Evolutionary conservation across 768 basidiomycete species (phyloP), one percentile per base, ranked within the genome.

Genomic region (Boletus rufocinnamomeus): DNA sequence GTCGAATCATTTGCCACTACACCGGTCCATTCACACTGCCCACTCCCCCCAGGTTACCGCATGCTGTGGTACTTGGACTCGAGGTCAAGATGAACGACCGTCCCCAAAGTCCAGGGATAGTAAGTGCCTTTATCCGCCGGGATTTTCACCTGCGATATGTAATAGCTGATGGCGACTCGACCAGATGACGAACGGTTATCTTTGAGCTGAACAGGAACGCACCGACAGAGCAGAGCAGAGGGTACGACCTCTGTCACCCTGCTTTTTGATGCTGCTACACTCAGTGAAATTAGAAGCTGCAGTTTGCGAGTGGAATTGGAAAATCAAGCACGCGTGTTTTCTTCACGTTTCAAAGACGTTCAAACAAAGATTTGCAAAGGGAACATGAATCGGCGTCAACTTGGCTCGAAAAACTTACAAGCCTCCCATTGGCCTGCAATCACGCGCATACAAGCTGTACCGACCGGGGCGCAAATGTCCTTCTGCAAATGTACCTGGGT

Each of bases 41-140:
- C 25, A 2, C 28, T 16, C 10, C n/a, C 23, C n/a, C 19, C 25
- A 7, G 2, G 35, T 23, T 17, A 28, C 65, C 27, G 3, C 50
- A 8, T 34, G 21, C 25, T 37, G 32, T 35, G 21, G 40, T n/a
- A 14, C 40, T 40, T 17, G 49, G 9, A 6, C 47, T 43, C 17
- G 37, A 61, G 19, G 59, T 47, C 51, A 25, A 37, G 38, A 10
- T 10, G 28, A 17, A 43, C 16, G 25, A 48, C 28, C 17, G 2
- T 50, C 23, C 37, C 19, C 19, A 45, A 23, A 50, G 13, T 45
- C 58, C 50, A 48, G 30, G 46, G 54, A 57, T 44, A 52, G 54
- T 28, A 50, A 55, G 65, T 55, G 52, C 25, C 44, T 37, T 57
- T 43, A 44, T 46, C 49, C 47, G 6, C 50, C 46, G 47, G 51